Percentiles rank a stretch among this genome's conserved stretches.
Evolutionary conservation across 768 basidiomycete species (phyloP).

Genomic region (Trametes elegans): DNA sequence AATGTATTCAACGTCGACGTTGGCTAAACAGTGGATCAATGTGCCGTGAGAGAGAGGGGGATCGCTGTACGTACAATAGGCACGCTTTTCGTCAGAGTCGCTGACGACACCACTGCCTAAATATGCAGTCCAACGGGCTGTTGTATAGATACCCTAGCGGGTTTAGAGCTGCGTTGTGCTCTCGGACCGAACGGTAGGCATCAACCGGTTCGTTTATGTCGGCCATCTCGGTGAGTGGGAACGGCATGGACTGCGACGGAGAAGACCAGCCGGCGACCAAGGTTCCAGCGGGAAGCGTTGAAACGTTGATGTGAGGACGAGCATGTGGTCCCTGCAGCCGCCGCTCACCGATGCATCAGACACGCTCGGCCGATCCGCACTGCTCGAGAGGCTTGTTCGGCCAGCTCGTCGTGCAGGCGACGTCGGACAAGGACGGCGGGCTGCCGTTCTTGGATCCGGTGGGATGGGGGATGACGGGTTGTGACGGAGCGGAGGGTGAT

Average conservation of each 20-base stretch:
- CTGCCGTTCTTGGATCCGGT: no score
- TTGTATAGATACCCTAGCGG: no score
- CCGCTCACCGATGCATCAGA: no score
- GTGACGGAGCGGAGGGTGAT: no score
- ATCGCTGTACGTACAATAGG: background rate
- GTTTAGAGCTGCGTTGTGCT: background rate
- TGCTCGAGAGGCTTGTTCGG: no score
- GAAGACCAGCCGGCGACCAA: no score
- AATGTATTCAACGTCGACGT: background rate
- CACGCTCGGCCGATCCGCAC: no score
- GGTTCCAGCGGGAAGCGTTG: background rate
- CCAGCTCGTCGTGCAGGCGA: no score
- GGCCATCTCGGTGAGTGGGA: background rate
- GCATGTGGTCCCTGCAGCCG: background rate
- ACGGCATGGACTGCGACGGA: background rate
- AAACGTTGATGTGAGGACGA: background rate
- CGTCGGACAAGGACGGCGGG: no score
- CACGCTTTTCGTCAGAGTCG: background rate
- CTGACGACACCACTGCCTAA: background rate
- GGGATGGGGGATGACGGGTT: no score
- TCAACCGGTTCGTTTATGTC: background rate
- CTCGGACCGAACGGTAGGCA: background rate
- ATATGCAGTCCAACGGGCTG: background rate
- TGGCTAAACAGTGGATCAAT: no score
- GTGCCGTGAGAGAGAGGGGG: background rate